Evolutionary conservation across 495 filamentous ascomycete genomes (phyloP).

Genomic region (Daldinia decipiens): DNA sequence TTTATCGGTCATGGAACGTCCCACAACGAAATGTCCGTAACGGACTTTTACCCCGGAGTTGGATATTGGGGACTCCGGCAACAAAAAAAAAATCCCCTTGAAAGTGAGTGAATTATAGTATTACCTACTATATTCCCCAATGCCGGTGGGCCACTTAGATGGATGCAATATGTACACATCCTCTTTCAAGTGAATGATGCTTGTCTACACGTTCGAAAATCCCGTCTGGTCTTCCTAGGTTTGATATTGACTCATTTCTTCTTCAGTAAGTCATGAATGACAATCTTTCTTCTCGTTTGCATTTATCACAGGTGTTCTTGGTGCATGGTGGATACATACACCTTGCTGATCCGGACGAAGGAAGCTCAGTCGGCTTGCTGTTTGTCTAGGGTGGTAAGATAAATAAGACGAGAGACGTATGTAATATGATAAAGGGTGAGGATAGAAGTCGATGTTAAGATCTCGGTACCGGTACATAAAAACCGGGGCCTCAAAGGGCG

Average conservation of each 20-base stretch:
- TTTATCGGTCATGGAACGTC: slow-evolving; percentile 17
- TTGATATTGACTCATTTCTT: slow-evolving; percentile 30
- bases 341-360: slow-evolving; percentile 20
- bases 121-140: slow-evolving; percentile 19
- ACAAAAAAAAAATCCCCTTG: slow-evolving; percentile 25
- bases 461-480: slow-evolving; percentile 36
- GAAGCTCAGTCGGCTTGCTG: slow-evolving; percentile 3
- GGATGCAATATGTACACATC: slow-evolving; percentile 19
- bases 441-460: slow-evolving; percentile 26
- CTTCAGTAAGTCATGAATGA: slow-evolving; percentile 25
- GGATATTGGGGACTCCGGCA: slow-evolving; percentile 43
- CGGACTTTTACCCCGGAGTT: slow-evolving; percentile 32
- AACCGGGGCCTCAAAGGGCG: slow-evolving; percentile 16
- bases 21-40: slow-evolving; percentile 33
- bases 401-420: slow-evolving; percentile 15
- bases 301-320: not conserved
- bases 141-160: slow-evolving; percentile 23
- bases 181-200: slow-evolving; percentile 22
- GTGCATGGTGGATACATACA: slow-evolving; percentile 13
- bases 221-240: slow-evolving; percentile 6
- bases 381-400: slow-evolving; percentile 32
- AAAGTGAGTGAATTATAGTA: slow-evolving; percentile 18
- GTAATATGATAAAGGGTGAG: slow-evolving; percentile 3
- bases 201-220: not conserved
- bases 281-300: slow-evolving; percentile 16